Conservation (phyloP, 352 stramenopile species). For the Blastocystis hominis region DNA sequence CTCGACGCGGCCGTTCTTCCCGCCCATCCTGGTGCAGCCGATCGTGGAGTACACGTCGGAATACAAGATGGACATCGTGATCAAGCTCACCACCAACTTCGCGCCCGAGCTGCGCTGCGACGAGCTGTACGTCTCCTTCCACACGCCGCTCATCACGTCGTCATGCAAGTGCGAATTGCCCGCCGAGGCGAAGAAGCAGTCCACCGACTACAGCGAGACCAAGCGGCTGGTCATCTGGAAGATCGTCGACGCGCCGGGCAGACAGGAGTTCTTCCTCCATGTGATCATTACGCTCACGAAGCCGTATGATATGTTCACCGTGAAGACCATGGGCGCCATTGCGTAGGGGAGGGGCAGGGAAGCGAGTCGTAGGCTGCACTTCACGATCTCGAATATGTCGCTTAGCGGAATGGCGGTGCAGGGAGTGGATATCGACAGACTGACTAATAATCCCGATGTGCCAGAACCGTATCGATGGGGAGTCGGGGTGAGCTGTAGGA, state of each 20-base stretch:
- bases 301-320: conserved; percentile 12
- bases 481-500: neutral
- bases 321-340: conserved; percentile 35
- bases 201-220: conserved; percentile 36
- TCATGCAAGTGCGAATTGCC: conserved; percentile 22
- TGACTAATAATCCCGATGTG: neutral
- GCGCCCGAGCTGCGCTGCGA: neutral
- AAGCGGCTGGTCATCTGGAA: conserved; percentile 32
- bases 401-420: conserved; percentile 24
- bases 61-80: conserved; percentile 37
- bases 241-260: neutral
- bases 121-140: conserved; percentile 16
- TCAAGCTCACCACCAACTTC: conserved; percentile 49
- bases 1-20: conserved; percentile 5
- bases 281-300: conserved; percentile 53
- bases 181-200: conserved; percentile 25
- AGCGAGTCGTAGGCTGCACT: neutral
- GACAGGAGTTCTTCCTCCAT: conserved; percentile 37
- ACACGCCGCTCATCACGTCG: neutral
- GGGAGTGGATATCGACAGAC: neutral
- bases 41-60: conserved; percentile 48
- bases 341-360: neutral
- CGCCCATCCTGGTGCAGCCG: conserved; percentile 19
- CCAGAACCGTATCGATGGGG: neutral
- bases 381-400: conserved; percentile 40